phyloP scores from a whole-genome alignment of 1,284 basidiomycete genomes.

The Pseudozyma hubeiensis region DNA sequence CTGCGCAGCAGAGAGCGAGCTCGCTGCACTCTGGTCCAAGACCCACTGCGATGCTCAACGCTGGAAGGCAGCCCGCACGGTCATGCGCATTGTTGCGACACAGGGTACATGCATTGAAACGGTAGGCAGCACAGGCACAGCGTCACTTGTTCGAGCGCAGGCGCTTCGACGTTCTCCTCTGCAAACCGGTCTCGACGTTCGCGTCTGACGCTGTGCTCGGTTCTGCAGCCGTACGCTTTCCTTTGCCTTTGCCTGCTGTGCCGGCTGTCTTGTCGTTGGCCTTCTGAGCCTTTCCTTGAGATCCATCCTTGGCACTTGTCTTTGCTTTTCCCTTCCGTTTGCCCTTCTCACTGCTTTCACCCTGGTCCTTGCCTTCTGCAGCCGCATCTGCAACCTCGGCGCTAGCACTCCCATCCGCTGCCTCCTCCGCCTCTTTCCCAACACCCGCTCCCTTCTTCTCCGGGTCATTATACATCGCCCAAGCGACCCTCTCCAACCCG shows the following conservation, averaged over 20 bases:
- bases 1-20: too few species aligned
- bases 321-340: not conserved
- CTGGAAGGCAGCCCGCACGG: too few species aligned
- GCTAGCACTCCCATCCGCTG: not conserved
- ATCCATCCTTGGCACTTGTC: not conserved
- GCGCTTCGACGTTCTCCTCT: constrained; percentile 10
- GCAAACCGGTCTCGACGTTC: too few species aligned
- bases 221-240: too few species aligned
- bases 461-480: constrained; percentile 12
- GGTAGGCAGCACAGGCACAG: too few species aligned
- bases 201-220: too few species aligned
- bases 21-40: too few species aligned
- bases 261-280: not conserved
- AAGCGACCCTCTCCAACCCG: constrained; percentile 20
- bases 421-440: too few species aligned
- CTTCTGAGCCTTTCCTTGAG: not conserved
- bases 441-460: not conserved
- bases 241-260: too few species aligned
- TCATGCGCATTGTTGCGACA: too few species aligned
- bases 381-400: not conserved
- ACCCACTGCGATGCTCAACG: too few species aligned
- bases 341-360: not conserved
- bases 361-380: not conserved
- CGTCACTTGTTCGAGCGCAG: not conserved
- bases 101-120: too few species aligned